Evolutionary conservation across 1,284 basidiomycete genomes (phyloP).

Genomic region (Puccinia horiana): DNA sequence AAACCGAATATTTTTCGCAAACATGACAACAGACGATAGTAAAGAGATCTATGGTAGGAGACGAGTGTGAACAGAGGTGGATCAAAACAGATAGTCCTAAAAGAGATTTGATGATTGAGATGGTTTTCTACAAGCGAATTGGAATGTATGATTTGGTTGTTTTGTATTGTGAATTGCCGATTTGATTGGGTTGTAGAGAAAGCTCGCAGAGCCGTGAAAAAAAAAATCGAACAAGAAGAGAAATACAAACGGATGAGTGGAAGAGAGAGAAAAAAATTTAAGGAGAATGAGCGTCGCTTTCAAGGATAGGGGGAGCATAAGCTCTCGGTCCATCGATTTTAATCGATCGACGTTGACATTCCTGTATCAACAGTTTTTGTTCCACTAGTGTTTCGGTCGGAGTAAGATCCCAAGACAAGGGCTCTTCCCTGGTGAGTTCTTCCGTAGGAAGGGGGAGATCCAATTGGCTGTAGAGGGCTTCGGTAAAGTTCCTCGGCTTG

Average conservation of each 20-base stretch:
- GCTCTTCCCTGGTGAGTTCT: constrained; percentile 4
- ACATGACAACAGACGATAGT: too few relatives aligned
- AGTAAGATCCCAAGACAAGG: not conserved
- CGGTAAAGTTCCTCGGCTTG: not conserved
- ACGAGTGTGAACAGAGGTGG: too few relatives aligned
- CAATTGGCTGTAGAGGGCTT: not conserved
- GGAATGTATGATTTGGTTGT: too few relatives aligned
- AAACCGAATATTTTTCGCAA: too few relatives aligned
- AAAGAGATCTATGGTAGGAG: too few relatives aligned
- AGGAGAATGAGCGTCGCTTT: not conserved
- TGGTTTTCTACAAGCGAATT: too few relatives aligned
- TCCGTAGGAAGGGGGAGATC: not conserved
- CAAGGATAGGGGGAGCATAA: not conserved
- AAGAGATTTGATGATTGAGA: too few relatives aligned
- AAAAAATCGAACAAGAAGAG: not conserved
- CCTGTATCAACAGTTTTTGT: not conserved
- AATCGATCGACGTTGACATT: constrained; percentile 22
- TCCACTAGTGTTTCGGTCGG: constrained; percentile 4
- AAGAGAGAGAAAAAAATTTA: not conserved
- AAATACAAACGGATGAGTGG: not conserved
- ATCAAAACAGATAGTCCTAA: too few relatives aligned
- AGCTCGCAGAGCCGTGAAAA: too few relatives aligned
- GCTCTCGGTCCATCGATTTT: constrained; percentile 5
- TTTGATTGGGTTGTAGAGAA: too few relatives aligned
- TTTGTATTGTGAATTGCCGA: too few relatives aligned